phyloP scores from a whole-genome alignment of 2,329 filamentous ascomycete genomes.

The Fusarium ramigenum region DNA sequence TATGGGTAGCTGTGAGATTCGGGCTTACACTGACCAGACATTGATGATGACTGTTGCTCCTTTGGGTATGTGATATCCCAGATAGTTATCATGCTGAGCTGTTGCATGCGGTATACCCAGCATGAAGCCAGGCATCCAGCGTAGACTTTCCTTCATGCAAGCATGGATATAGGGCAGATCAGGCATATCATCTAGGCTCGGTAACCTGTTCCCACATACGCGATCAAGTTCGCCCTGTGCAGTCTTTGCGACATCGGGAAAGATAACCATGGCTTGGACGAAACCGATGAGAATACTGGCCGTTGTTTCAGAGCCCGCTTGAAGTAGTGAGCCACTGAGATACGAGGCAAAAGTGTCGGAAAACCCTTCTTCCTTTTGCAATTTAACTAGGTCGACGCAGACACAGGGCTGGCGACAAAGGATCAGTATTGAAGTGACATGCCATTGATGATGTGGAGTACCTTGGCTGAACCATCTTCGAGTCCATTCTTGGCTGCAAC shows the following conservation, averaged over 20 bases:
- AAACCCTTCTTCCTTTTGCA: not conserved
- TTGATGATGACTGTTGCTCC: not conserved
- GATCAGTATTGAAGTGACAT: not conserved
- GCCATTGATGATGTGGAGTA: accelerated
- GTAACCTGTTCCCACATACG: accelerated
- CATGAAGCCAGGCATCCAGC: not conserved
- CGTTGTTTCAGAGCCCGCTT: not conserved
- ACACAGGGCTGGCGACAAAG: accelerated
- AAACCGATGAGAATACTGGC: not conserved
- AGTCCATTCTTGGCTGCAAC: not conserved
- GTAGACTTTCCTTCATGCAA: not conserved
- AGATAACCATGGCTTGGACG: not conserved
- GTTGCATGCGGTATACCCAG: not conserved
- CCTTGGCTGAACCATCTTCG: not conserved
- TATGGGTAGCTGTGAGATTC: no score
- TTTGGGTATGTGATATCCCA: not conserved
- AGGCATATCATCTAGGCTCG: accelerated
- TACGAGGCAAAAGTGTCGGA: not conserved
- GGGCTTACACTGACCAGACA: not conserved
- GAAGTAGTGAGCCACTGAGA: not conserved
- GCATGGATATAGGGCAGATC: not conserved
- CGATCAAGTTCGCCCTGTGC: not conserved
- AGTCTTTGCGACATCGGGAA: not conserved
- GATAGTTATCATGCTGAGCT: not conserved
- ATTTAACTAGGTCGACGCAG: not conserved